These are phyloP conservation scores for Coemansia sp. DNA, from an alignment of 192 early-diverging fungal species.

Conservation along the genomic window DNA sequence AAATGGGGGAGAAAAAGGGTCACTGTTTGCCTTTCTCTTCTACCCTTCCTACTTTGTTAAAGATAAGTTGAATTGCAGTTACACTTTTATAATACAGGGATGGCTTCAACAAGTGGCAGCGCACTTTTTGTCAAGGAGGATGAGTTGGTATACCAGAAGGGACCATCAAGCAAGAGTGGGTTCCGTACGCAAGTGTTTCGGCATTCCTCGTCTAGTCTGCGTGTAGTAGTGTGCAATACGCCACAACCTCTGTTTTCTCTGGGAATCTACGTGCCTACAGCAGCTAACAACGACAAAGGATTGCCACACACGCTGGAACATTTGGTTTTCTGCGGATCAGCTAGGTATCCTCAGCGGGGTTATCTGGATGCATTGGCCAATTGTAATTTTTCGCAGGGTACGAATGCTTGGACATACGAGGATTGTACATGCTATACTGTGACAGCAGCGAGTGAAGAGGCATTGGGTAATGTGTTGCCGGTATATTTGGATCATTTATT, in stretches of 20 bases:
- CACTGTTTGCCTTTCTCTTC: not conserved
- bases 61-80: not conserved
- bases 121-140: slow-evolving; percentile 32
- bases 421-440: slow-evolving; percentile 75
- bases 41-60: not conserved
- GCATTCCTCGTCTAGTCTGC: slow-evolving; percentile 53
- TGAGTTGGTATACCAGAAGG: slow-evolving; percentile 29
- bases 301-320: slow-evolving; percentile 84
- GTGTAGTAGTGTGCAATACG: slow-evolving; percentile 63
- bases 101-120: not conserved
- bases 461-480: slow-evolving; percentile 69
- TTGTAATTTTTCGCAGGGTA: slow-evolving; percentile 72
- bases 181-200: slow-evolving; percentile 52
- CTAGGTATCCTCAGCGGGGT: slow-evolving; percentile 63
- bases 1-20: not conserved
- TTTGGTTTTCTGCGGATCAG: slow-evolving; percentile 80
- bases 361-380: slow-evolving; percentile 74
- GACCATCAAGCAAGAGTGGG: slow-evolving; percentile 4
- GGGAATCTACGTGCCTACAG: slow-evolving; percentile 77
- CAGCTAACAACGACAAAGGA: slow-evolving; percentile 63
- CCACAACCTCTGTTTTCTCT: slow-evolving; percentile 66
- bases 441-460: slow-evolving; percentile 62
- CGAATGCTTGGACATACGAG: slow-evolving; percentile 63
- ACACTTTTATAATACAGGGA: not conserved
- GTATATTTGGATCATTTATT: slow-evolving; percentile 81